Evolutionary conservation across 1,139 yeast species (phyloP), one percentile per base, ranked within the genome.

Genomic region (Lodderomyces parapsilosis): DNA sequence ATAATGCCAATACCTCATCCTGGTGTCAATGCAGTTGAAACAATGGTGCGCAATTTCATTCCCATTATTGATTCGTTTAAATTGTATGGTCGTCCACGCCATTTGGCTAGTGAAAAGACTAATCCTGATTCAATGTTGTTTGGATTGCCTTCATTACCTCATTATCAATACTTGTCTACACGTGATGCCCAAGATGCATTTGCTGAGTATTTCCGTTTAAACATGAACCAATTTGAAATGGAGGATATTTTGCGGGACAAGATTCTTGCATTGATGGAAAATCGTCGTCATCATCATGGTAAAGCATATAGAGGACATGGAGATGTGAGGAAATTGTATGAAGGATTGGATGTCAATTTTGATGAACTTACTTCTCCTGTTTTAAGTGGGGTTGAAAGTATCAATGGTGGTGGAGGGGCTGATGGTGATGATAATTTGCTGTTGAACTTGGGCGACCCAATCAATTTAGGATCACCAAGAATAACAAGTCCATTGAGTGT

Each of bases 131-230:
- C 81, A 3, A 57, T 79, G 53, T 63, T 79, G 23, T 79, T 78
- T 59, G 83, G 78, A 1, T 66, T 79, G 48, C 84, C 84, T 1
- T 75, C 79, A 36, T 69, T 79, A 50, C 84, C 84, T 6, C 76
- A 68, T 48, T 77, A 73, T 41, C 72, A 75, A 49, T 79, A 76
- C 52, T 55, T 79, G 49, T 66, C 78, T 5, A 56, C 59, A 13
- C 66, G 64, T 11, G 74, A 73, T 32, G 67, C 78, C 0, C 55
- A 53, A 22, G 60, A 58, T 20, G 55, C 73, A 20, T 68, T 74
- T 8, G 58, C 61, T 0, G n/a, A 14, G 2, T n/a, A 33, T 18
- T 45, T 36, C 13, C 38, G 46, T 6, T 68, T 68, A 41, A 47
- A 56, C 18, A 76, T 80, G 81, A 42, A 28, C 33, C 34, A 36